Percentiles rank a stretch among this genome's conserved stretches.
These are phyloP conservation scores for Pyrenophora teres DNA, from an alignment of 2,329 filamentous ascomycete species.

Conservation along the genomic window DNA sequence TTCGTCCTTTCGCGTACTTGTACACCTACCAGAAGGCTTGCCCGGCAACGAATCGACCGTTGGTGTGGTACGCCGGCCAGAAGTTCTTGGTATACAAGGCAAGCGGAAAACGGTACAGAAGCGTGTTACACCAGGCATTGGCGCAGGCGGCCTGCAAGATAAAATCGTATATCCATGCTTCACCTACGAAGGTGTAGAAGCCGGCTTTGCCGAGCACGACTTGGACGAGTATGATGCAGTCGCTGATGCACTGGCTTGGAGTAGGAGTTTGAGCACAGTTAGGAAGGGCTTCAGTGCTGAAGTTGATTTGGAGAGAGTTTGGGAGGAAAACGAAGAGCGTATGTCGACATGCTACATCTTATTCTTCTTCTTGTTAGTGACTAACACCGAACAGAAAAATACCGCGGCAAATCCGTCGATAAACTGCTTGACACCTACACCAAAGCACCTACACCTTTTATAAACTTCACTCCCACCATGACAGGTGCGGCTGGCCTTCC, in stretches of 20 bases:
- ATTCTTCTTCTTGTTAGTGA: background rate
- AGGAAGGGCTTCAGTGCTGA: conserved; percentile 63
- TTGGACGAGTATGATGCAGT: conserved; percentile 69
- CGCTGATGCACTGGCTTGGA: conserved; percentile 69
- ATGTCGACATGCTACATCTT: conserved; percentile 2
- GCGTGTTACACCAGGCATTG: conserved; percentile 56
- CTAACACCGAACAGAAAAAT: conserved; percentile 39
- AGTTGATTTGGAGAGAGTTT: conserved; percentile 51
- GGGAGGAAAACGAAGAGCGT: conserved; percentile 51
- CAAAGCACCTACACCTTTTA: conserved; percentile 42
- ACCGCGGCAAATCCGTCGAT: conserved; percentile 41
- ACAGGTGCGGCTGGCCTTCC: conserved; percentile 51
- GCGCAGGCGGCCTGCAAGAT: conserved; percentile 52
- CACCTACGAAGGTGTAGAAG: conserved; percentile 60
- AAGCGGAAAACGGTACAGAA: conserved; percentile 56
- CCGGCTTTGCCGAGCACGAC: conserved; percentile 74
- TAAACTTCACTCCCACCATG: conserved; percentile 53
- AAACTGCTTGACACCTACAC: conserved; percentile 49
- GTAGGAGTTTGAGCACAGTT: conserved; percentile 64
- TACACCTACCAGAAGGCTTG: conserved; percentile 59
- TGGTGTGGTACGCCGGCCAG: conserved; percentile 55
- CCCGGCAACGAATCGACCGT: conserved; percentile 48
- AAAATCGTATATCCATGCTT: conserved; percentile 55
- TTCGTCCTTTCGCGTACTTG: conserved; percentile 54
- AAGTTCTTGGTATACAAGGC: conserved; percentile 59